phyloP scores from a whole-genome alignment of 1,284 basidiomycete species.

The Neotropicomus parvogracilis region DNA sequence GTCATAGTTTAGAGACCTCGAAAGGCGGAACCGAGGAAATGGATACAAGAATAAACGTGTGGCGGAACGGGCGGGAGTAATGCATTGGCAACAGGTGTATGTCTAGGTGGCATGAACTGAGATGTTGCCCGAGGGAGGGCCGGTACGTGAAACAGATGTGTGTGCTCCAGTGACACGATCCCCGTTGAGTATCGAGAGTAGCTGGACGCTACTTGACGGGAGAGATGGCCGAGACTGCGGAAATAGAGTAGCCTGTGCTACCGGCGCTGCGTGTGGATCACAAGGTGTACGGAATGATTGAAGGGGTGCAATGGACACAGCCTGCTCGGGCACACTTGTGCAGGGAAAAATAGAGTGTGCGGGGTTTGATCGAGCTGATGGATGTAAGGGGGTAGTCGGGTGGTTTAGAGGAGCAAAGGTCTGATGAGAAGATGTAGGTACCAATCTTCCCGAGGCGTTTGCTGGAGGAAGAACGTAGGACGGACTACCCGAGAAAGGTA shows the following conservation, averaged over 20 bases:
- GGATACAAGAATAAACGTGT: conserved; percentile 14
- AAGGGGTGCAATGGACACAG: conserved; percentile 7
- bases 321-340: conserved; percentile 11
- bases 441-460: conserved; percentile 14
- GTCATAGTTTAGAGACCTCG: conserved; percentile 20
- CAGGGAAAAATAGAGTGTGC: conserved; percentile 19
- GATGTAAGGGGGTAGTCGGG: conserved; percentile 13
- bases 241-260: conserved; percentile 11
- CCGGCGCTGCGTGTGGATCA: conserved; percentile 7
- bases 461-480: conserved; percentile 2
- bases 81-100: conserved; percentile 17
- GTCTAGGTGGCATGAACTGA: conserved; percentile 29
- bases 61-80: conserved; percentile 5
- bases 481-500: conserved; percentile 36
- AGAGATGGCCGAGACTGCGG: conserved; percentile 19
- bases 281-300: conserved; percentile 7
- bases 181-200: conserved; percentile 37
- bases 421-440: conserved; percentile 14
- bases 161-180: conserved; percentile 17
- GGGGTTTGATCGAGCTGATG: conserved; percentile 18
- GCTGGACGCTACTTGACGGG: conserved; percentile 29
- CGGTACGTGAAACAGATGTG: conserved; percentile 12
- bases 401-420: conserved; percentile 17
- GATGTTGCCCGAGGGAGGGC: conserved; percentile 9
- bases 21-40: conserved; percentile 12